Evolutionary conservation across 2,329 filamentous ascomycete species (phyloP), one percentile per base, ranked within the genome.

Genomic region (Aspergillus eucalypticola): DNA sequence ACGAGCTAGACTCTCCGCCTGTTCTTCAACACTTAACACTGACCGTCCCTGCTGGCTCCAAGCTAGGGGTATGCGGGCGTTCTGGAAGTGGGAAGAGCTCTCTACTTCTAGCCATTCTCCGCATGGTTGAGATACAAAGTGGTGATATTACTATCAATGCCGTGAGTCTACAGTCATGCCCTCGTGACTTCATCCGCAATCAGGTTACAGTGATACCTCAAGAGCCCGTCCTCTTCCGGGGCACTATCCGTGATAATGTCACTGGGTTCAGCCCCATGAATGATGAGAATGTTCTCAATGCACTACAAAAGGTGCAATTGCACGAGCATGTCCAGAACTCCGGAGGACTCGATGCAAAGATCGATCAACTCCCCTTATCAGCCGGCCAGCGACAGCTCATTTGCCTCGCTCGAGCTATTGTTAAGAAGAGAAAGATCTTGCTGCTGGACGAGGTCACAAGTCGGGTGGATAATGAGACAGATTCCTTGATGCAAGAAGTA

Each of bases 1-100:
- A 52, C 17, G 32, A 29, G 0, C 11, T n/a, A 8, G 21, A 29
- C 13, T 32, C 10, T 11, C 10, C 17, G 4, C 50, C 50, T 19
- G 21, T 39, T 5, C 50, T 52, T 19, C 50, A 29, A 5, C 19
- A 52, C 2, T 4, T 52, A 35, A 19, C 50, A 8, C 19, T 52
- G 19, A 39, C 17, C 19, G 15, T 39, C 50, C 17, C 50, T 4
- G 50, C n/a, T 10, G 17, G 50, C 1, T 19, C 50, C 32, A 52
- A 35, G 50, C 29, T 52, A 6, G 50, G 50, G 11, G 17, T 52
- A 13, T 52, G 50, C 6, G 50, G 50, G 17, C 50, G 50, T 19
- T 38, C 50, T 10, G 50, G 50, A 13, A 52, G 50, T 38, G 50
- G 50, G 8, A 52, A 52, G 10, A 52, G 50, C 50, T 52, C 50